Percentiles rank a stretch among this genome's conserved stretches.
Conservation (phyloP, 1,139 yeast genomes). For the Suhomyces taliae region DNA sequence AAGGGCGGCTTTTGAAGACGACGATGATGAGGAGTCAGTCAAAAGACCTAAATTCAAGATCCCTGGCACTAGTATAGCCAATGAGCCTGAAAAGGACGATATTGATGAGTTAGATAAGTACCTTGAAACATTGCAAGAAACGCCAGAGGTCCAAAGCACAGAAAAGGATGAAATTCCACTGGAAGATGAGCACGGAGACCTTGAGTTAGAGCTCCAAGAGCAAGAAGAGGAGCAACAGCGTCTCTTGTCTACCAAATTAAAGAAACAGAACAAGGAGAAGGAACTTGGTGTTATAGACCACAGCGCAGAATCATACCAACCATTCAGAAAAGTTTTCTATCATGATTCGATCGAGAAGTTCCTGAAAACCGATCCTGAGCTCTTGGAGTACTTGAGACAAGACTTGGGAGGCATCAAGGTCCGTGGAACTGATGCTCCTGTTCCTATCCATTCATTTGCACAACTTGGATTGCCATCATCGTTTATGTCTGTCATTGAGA, state of each 20-base stretch:
- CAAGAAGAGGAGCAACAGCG: constrained; percentile 26
- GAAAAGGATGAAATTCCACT: background rate
- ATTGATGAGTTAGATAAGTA: constrained; percentile 13
- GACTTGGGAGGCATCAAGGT: constrained; percentile 64
- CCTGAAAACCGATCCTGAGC: constrained; percentile 44
- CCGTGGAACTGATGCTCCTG: constrained; percentile 57
- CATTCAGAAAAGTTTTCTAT: constrained; percentile 66
- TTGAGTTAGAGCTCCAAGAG: constrained; percentile 16
- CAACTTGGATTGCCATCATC: constrained; percentile 74
- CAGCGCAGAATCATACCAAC: constrained; percentile 44
- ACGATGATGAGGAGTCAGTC: constrained; percentile 17
- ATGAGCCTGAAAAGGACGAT: constrained; percentile 4
- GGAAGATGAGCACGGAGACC: constrained; percentile 19
- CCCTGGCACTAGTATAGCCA: constrained; percentile 15
- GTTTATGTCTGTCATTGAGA: constrained; percentile 51
- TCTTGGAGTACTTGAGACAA: constrained; percentile 54
- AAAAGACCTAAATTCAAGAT: constrained; percentile 26
- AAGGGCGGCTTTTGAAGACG: constrained; percentile 18
- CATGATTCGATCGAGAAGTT: constrained; percentile 58
- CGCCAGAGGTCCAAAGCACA: background rate
- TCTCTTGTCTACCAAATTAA: constrained; percentile 26
- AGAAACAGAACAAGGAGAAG: constrained; percentile 38
- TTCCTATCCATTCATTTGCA: constrained; percentile 76
- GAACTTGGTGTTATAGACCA: constrained; percentile 44
- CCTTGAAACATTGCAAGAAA: background rate